A percentile compares a stretch with the other conserved stretches of the same genome.
These are phyloP conservation scores for Trichoderma semiorbis DNA, from an alignment of 2,329 filamentous ascomycete species.

Conservation along the genomic window DNA sequence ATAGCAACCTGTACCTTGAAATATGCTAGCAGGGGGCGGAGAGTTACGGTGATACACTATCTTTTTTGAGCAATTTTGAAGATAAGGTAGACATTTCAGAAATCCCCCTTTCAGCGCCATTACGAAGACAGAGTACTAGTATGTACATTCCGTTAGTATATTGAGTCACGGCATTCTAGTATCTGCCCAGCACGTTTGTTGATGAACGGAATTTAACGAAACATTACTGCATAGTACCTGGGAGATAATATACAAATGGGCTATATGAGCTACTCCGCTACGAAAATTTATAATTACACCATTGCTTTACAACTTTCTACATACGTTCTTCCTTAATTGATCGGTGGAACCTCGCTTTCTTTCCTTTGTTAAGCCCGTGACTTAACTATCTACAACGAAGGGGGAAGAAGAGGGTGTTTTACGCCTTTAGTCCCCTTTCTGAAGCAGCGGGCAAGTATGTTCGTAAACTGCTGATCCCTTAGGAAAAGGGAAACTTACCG, in stretches of 20 bases:
- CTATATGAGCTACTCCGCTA: background rate
- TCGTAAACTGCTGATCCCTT: background rate
- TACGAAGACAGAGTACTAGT: background rate
- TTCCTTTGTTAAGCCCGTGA: fast-evolving
- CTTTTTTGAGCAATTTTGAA: background rate
- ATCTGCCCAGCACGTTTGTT: background rate
- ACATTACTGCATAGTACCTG: background rate
- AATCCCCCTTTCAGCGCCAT: background rate
- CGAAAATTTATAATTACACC: background rate
- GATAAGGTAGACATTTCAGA: background rate
- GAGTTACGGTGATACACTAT: background rate
- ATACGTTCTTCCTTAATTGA: background rate
- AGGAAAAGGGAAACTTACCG: background rate
- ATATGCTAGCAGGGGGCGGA: background rate
- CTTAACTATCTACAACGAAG: background rate
- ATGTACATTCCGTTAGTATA: background rate
- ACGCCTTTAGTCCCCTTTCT: background rate
- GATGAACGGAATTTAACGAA: background rate
- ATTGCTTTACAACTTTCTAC: background rate
- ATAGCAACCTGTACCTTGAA: background rate
- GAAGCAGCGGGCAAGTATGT: background rate
- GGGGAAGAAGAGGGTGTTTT: background rate
- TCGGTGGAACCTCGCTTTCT: background rate
- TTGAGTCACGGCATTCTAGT: background rate
- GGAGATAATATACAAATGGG: background rate